Evolutionary conservation across 2,329 filamentous ascomycete genomes (phyloP).

Genomic region (Teratosphaeria pseudoeucalypti): DNA sequence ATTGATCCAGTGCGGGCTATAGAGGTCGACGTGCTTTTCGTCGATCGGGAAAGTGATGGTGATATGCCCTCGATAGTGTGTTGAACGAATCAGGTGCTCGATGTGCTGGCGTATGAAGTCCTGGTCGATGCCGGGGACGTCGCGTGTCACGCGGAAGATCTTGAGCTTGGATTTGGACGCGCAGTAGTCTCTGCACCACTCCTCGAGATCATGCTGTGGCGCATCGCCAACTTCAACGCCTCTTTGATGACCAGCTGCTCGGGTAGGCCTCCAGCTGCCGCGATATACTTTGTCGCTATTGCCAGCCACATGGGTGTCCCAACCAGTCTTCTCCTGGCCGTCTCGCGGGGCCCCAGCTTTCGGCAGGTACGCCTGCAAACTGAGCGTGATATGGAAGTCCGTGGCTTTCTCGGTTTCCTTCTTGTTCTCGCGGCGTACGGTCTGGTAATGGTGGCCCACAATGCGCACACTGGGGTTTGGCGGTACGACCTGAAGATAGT

Average conservation of each 20-base stretch:
- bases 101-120: constrained; percentile 43
- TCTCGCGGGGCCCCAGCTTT: background rate
- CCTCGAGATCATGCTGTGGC: constrained; percentile 33
- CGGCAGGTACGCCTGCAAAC: constrained; percentile 12
- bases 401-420: constrained; percentile 16
- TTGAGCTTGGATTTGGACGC: constrained; percentile 49
- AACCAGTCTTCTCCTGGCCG: constrained; percentile 8
- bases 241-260: constrained; percentile 38
- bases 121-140: constrained; percentile 53
- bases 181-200: constrained; percentile 62
- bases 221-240: constrained; percentile 35
- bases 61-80: constrained; percentile 57
- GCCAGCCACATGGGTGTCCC: constrained; percentile 36
- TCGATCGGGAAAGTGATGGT: constrained; percentile 49
- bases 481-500: constrained; percentile 13
- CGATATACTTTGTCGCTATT: constrained; percentile 53
- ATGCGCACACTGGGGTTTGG: constrained; percentile 16
- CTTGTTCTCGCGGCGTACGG: constrained; percentile 15
- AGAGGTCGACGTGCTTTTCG: constrained; percentile 49
- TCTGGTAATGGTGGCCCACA: constrained; percentile 19
- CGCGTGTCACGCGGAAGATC: constrained; percentile 31
- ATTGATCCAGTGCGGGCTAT: constrained; percentile 53
- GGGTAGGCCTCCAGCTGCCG: constrained; percentile 49
- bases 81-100: constrained; percentile 48
- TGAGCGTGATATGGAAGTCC: constrained; percentile 19